Evolutionary conservation across 768 basidiomycete genomes (phyloP), one percentile per base, ranked within the genome.

Genomic region (Termitomyces sp.): DNA sequence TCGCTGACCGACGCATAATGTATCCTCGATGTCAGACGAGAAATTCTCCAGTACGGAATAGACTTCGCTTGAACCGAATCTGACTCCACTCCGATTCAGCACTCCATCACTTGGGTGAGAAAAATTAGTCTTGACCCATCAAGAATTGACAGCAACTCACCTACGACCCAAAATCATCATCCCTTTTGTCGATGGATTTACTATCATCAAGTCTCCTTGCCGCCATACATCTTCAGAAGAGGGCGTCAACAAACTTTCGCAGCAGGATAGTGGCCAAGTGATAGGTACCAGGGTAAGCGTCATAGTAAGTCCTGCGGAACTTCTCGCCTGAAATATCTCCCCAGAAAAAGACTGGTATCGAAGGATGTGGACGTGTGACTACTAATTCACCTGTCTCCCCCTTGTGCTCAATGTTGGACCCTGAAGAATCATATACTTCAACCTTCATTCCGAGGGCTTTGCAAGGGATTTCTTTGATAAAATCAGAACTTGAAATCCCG

Each of bases 21-120:
- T 77, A 62, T 91, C 89, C 53, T 87, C 82, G 22, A 90, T 65
- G 9, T 64, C 68, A 14, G 68, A 61, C 0, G 76, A 69, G 57
- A 87, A 84, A 43, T 74, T 69, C 40, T 84, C 80, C 55, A 90
- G 68, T 12, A 88, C 78, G 3, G 79, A 73, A 61, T 91, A 91
- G 15, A 91, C 86, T 68, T 91, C 90, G 6, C 78, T 81, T 0
- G 87, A 87, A 40, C 89, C 88, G 63, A 91, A 91, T 9, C 90
- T 80, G 46, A 91, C 81, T 3, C 89, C 89, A 32, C 82, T 83
- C 2, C 88, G 89, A 59, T 91, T 91, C 32, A 87, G 72, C 12
- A 87, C 87, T 17, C 82, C 84, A 58, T 87, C 84, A 58, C 84
- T 82, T 49, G n/a, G 8, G 6, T 5, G 26, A 11, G 42, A 54